Conservation (phyloP, 805 yeast genomes). For the Metschnikowia aberdeeniae region DNA sequence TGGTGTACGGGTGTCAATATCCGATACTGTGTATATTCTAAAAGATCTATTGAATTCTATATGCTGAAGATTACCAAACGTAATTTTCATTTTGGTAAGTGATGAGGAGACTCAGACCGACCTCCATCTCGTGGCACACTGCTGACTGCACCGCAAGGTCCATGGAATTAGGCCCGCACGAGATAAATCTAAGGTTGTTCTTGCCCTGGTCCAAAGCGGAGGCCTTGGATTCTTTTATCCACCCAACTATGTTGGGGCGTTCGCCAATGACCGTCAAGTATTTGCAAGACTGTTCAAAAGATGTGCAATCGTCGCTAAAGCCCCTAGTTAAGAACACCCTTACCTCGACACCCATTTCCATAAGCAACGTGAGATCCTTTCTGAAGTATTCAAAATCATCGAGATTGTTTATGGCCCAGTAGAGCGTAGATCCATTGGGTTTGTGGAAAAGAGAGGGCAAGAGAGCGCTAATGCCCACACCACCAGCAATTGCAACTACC, state of each 20-base stretch:
- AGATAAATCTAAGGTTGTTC: slow-evolving; percentile 7
- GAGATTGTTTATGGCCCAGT: slow-evolving; percentile 13
- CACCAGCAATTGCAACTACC: slow-evolving; percentile 17
- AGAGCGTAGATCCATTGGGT: slow-evolving; percentile 10
- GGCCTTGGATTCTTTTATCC: slow-evolving; percentile 11
- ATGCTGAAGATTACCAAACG: slow-evolving; percentile 11
- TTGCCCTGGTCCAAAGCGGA: slow-evolving; percentile 2
- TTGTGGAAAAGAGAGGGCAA: slow-evolving; percentile 12
- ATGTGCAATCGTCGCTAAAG: slow-evolving; percentile 10
- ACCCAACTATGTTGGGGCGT: slow-evolving; percentile 11
- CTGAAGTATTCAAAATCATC: slow-evolving; percentile 12
- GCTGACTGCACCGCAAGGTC: slow-evolving; percentile 10
- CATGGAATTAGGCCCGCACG: slow-evolving; percentile 16
- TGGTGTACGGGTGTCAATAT: slow-evolving; percentile 1
- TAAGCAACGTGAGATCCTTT: slow-evolving; percentile 11
- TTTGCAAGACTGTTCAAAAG: slow-evolving; percentile 8
- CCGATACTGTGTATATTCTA: neutral
- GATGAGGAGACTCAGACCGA: slow-evolving; percentile 9
- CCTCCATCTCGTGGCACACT: slow-evolving; percentile 7
- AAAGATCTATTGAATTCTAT: neutral
- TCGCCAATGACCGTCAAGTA: slow-evolving; percentile 10
- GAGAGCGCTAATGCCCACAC: slow-evolving; percentile 16
- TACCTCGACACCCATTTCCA: slow-evolving; percentile 11
- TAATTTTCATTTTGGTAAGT: slow-evolving; percentile 12
- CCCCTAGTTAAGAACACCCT: slow-evolving; percentile 10